These are phyloP conservation scores for Auxenochlorella pyrenoidosa DNA, from an alignment of 139 green algal genomes.

Conservation along the genomic window DNA sequence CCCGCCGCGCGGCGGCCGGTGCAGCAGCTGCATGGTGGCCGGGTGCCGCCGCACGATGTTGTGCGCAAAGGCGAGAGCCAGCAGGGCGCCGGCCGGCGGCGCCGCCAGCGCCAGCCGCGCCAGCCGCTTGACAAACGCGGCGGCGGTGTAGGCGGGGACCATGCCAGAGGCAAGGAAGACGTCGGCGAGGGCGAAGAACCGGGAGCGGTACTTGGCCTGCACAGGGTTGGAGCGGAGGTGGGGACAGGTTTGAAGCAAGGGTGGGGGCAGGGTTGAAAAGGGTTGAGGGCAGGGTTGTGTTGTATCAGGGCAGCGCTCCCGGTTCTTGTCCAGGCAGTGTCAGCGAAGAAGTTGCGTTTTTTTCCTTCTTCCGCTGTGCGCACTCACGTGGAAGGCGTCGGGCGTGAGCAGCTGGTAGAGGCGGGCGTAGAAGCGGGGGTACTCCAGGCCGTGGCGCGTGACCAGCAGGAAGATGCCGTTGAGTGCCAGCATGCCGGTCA, in stretches of 20 bases:
- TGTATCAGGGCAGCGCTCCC: no score
- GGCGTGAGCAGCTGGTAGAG: constrained; percentile 84
- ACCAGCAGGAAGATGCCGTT: constrained; percentile 94
- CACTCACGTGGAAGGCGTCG: constrained; percentile 50
- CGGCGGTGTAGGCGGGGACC: constrained; percentile 95
- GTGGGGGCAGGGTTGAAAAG: no score
- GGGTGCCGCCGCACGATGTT: constrained; percentile 96
- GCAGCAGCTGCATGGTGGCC: constrained; percentile 82
- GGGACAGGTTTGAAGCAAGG: no score
- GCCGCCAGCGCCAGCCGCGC: constrained; percentile 72
- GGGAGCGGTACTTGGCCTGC: constrained; percentile 61
- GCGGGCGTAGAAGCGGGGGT: constrained; percentile 84
- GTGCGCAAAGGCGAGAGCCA: constrained; percentile 91
- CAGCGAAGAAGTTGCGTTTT: no score
- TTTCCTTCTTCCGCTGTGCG: no score
- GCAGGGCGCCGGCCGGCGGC: constrained; percentile 67
- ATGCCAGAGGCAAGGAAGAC: constrained; percentile 89
- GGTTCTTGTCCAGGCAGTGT: no score
- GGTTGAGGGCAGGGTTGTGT: no score
- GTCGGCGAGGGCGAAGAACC: constrained; percentile 94
- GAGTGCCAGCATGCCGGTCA: constrained; percentile 92
- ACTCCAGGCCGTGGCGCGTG: constrained; percentile 92
- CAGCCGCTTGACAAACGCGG: constrained; percentile 95
- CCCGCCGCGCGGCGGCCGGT: constrained; percentile 60
- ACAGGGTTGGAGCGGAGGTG: no score